Conservation (phyloP, 257 asterid species). For the Coffea eugenioides region DNA sequence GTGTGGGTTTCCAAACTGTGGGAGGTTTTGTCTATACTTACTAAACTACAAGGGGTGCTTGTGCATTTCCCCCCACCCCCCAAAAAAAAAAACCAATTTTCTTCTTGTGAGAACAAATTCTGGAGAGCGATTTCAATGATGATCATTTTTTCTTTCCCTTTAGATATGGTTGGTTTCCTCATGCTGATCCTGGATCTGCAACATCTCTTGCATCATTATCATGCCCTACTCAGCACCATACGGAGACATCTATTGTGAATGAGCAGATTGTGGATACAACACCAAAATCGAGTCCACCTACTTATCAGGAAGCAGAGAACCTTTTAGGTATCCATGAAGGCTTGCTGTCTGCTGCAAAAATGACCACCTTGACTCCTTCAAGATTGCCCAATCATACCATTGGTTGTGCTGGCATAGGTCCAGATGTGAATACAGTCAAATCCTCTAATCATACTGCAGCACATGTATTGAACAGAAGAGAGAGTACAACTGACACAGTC, state of each 20-base stretch:
- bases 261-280: conserved; percentile 33
- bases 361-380: conserved; percentile 28
- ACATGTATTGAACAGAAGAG: conserved; percentile 30
- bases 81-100: background rate
- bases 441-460: conserved; percentile 30
- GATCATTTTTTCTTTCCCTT: conserved; percentile 19
- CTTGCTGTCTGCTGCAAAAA: conserved; percentile 31
- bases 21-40: too few relatives aligned
- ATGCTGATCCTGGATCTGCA: conserved; percentile 48
- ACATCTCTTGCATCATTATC: conserved; percentile 46
- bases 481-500: conserved; percentile 30
- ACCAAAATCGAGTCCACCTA: conserved; percentile 9
- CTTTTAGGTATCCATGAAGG: conserved; percentile 25
- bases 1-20: too few relatives aligned
- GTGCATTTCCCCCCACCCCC: too few relatives aligned
- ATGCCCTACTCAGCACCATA: conserved; percentile 29
- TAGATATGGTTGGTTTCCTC: conserved; percentile 95
- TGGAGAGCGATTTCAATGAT: background rate
- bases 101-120: background rate
- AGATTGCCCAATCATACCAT: conserved; percentile 24
- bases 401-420: conserved; percentile 31
- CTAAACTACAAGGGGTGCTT: too few relatives aligned
- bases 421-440: conserved; percentile 27
- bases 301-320: conserved; percentile 25
- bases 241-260: conserved; percentile 23